Evolutionary conservation across 345 rosid genomes (phyloP).

Genomic region (Lumnitzera racemosa): DNA sequence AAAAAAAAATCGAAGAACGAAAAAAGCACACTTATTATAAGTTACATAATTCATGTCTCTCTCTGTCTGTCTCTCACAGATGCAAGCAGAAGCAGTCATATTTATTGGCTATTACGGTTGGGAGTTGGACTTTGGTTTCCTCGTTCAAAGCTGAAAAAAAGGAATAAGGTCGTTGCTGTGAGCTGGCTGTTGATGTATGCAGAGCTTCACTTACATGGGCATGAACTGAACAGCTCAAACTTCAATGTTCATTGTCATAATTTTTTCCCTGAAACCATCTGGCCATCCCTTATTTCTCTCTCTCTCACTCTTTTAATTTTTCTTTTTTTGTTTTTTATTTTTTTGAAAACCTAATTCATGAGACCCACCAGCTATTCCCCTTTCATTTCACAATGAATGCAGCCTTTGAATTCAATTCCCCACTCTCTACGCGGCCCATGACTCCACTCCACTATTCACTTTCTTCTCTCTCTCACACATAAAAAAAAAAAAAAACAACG

Average conservation of each 20-base stretch:
- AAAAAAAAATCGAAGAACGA: too few species aligned
- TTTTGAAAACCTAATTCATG: conserved; percentile 5
- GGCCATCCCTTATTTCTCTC: too few species aligned
- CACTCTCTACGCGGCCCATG: conserved; percentile 15
- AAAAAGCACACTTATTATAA: conserved; percentile 18
- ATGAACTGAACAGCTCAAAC: neutral
- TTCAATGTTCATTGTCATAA: neutral
- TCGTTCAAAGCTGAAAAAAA: too few species aligned
- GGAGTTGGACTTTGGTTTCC: too few species aligned
- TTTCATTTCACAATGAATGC: conserved; percentile 31
- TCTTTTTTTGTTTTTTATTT: neutral
- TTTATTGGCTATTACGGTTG: neutral
- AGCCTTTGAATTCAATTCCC: conserved; percentile 34
- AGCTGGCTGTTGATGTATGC: neutral
- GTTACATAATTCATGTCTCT: neutral
- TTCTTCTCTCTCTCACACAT: conserved; percentile 1
- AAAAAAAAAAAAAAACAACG: conserved; percentile 4
- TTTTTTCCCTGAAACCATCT: too few species aligned
- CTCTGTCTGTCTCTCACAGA: neutral
- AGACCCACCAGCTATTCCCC: conserved; percentile 30
- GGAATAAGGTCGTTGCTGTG: too few species aligned
- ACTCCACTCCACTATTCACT: conserved; percentile 18
- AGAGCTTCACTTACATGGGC: conserved; percentile 3
- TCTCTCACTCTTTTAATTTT: conserved; percentile 4
- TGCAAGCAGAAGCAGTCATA: conserved; percentile 1